Conservation (phyloP, 202 grass and related monocot genomes). For the Schoenoplectus tabernaemontani region DNA sequence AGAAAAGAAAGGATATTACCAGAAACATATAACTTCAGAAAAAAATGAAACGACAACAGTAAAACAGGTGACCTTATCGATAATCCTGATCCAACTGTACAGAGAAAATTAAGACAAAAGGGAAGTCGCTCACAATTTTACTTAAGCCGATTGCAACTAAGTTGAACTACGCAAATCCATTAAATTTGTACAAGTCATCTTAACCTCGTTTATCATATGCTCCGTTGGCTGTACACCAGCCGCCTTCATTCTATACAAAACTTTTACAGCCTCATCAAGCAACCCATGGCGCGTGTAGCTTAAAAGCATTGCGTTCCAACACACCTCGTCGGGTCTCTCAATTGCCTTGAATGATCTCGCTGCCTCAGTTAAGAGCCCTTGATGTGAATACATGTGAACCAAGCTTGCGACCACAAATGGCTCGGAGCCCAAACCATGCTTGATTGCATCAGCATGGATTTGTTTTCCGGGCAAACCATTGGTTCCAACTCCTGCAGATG, state of each 20-base stretch:
- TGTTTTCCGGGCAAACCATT: conserved; percentile 40
- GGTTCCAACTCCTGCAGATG: conserved; percentile 39
- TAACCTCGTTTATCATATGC: conserved; percentile 27
- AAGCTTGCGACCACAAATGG: conserved; percentile 54
- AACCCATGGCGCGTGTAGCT: conserved; percentile 45
- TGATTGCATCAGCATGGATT: conserved; percentile 57
- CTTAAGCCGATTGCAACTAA: not conserved
- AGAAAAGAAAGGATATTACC: not conserved
- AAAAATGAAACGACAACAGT: not conserved
- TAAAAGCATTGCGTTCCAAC: conserved; percentile 60
- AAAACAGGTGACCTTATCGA: not conserved
- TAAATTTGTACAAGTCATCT: conserved; percentile 36
- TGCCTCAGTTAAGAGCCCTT: conserved; percentile 39
- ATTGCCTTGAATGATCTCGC: conserved; percentile 39
- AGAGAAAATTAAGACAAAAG: not conserved
- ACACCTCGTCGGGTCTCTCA: conserved; percentile 29
- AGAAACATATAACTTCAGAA: not conserved
- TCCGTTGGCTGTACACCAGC: conserved; percentile 42
- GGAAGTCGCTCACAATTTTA: not conserved
- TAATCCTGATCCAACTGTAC: not conserved
- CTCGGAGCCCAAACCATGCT: conserved; percentile 43
- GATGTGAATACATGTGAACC: conserved; percentile 71
- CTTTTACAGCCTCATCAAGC: conserved; percentile 40
- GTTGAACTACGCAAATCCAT: not conserved
- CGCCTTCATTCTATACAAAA: conserved; percentile 60